Percentiles rank a stretch among this genome's conserved stretches.
Evolutionary conservation across 768 basidiomycete species (phyloP).

Genomic region (Grammothele lineata): DNA sequence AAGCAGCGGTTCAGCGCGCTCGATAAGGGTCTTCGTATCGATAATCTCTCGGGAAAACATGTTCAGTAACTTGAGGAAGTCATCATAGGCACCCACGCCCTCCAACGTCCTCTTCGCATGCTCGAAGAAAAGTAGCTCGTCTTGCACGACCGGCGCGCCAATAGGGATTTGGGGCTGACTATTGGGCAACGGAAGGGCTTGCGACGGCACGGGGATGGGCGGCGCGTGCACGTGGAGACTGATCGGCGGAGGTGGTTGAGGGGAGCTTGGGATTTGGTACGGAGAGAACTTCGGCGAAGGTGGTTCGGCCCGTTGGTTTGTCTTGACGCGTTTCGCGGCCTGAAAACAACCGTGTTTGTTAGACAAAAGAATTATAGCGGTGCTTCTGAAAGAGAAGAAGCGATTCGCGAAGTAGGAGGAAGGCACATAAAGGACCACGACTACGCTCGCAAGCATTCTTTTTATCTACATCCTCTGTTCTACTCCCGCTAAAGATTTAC

Average conservation of each 20-base stretch:
- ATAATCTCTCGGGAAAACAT: conserved; percentile 92
- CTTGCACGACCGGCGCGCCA: conserved; percentile 27
- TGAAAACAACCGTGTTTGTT: conserved; percentile 25
- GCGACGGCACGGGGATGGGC: conserved; percentile 26
- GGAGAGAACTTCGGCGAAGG: conserved; percentile 43
- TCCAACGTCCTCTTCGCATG: conserved; percentile 80
- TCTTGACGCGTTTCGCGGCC: conserved; percentile 57
- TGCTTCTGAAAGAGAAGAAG: too few relatives aligned
- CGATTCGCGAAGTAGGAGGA: too few relatives aligned
- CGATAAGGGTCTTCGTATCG: conserved; percentile 76
- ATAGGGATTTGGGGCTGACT: too few relatives aligned
- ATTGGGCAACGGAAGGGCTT: too few relatives aligned
- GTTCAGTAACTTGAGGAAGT: conserved; percentile 90
- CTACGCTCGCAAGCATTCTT: too few relatives aligned
- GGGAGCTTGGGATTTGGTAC: conserved; percentile 37
- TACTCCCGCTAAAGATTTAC: too few relatives aligned
- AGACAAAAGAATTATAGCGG: too few relatives aligned
- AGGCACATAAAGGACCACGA: too few relatives aligned
- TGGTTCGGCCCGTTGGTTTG: conserved; percentile 52
- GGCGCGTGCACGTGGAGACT: conserved; percentile 20
- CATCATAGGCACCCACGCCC: conserved; percentile 76
- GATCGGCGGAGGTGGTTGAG: conserved; percentile 23
- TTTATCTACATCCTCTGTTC: too few relatives aligned
- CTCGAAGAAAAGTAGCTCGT: conserved; percentile 93
- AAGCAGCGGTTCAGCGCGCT: conserved; percentile 76